Evolutionary conservation across 2,329 filamentous ascomycete genomes (phyloP).

Genomic region (Hypoxylon sp.): DNA sequence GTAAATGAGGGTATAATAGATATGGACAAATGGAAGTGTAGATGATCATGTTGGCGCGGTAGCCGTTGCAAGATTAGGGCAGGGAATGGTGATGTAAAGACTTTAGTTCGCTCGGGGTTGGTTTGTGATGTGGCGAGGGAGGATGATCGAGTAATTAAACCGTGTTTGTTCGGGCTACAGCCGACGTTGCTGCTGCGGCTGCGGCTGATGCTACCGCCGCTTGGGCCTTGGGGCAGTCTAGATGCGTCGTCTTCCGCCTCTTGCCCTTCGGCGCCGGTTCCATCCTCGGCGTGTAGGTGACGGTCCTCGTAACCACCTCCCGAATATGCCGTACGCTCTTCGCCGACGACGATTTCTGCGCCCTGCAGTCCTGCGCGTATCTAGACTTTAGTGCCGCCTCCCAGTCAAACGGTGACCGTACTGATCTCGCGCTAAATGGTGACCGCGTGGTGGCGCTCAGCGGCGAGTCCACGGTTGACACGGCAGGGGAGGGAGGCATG

Average conservation of each 20-base stretch:
- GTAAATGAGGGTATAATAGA: conserved; percentile 12
- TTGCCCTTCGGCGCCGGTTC: conserved; percentile 90
- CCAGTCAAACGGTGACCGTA: conserved; percentile 81
- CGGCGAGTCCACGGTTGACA: conserved; percentile 74
- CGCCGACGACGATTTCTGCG: conserved; percentile 63
- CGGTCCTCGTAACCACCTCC: conserved; percentile 92
- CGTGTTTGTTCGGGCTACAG: conserved; percentile 38
- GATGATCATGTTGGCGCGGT: conserved; percentile 16
- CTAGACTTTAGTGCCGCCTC: conserved; percentile 73
- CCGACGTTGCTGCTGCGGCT: conserved; percentile 28
- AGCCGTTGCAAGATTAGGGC: conserved; percentile 18
- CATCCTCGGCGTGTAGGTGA: conserved; percentile 88
- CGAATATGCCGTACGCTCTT: conserved; percentile 76
- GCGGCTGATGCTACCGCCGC: conserved; percentile 28
- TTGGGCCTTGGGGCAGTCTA: conserved; percentile 42
- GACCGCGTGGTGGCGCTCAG: conserved; percentile 71
- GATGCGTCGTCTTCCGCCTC: conserved; percentile 71
- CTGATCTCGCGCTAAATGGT: conserved; percentile 73
- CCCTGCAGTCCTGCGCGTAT: conserved; percentile 65
- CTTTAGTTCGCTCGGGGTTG: conserved; percentile 38
- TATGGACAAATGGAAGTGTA: conserved; percentile 42
- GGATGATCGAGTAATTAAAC: conserved; percentile 31
- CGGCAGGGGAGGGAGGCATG: conserved; percentile 77
- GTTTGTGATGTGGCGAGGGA: conserved; percentile 12
- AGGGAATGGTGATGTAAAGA: conserved; percentile 28